These are phyloP conservation scores for Serpula lacrymans DNA, from an alignment of 768 basidiomycete genomes.

Conservation along the genomic window DNA sequence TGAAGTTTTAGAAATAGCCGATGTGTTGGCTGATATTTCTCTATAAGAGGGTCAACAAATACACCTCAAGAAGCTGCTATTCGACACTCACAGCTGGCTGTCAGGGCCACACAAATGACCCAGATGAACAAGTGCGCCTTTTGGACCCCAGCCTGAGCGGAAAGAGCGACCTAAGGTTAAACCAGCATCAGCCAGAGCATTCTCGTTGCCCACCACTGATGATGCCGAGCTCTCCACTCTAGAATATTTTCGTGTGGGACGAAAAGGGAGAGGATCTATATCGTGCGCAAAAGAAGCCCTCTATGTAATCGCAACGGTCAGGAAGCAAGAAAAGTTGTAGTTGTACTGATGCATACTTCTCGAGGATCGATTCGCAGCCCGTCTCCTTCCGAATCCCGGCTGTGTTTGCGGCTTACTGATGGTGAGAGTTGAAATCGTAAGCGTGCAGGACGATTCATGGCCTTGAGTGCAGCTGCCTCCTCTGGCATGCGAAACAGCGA, in stretches of 20 bases:
- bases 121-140: constrained; percentile 69
- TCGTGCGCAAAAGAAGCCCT: constrained; percentile 78
- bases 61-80: constrained; percentile 3
- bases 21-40: constrained; percentile 57
- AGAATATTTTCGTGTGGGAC: constrained; percentile 78
- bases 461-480: constrained; percentile 63
- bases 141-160: constrained; percentile 87
- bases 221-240: constrained; percentile 70
- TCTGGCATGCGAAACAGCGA: constrained; percentile 79
- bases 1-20: constrained; percentile 50
- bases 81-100: constrained; percentile 45
- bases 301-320: constrained; percentile 32
- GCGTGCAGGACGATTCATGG: constrained; percentile 41
- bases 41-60: constrained; percentile 28
- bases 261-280: constrained; percentile 60
- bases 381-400: constrained; percentile 76
- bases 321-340: constrained; percentile 6
- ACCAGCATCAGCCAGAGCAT: constrained; percentile 73
- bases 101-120: constrained; percentile 68
- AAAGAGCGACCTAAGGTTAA: constrained; percentile 84
- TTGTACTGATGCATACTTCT: constrained; percentile 43
- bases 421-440: constrained; percentile 34
- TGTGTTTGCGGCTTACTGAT: constrained; percentile 61
- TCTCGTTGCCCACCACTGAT: constrained; percentile 60
- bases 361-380: constrained; percentile 55